These are phyloP conservation scores for Penicillium lividum DNA, from an alignment of 495 filamentous ascomycete genomes.

Conservation along the genomic window DNA sequence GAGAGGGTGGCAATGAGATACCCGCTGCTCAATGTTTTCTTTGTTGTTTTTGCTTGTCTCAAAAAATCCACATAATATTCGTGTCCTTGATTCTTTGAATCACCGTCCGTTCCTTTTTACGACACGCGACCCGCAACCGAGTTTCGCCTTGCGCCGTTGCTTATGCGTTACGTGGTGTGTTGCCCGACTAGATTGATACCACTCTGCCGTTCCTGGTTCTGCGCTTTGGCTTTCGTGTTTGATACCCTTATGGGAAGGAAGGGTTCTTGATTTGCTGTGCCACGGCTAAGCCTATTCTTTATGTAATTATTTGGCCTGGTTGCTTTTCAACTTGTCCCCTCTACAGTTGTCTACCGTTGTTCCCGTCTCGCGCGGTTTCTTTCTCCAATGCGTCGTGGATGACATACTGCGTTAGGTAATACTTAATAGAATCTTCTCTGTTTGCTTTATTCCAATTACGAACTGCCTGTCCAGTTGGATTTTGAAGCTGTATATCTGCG, in stretches of 20 bases:
- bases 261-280: conserved; percentile 22
- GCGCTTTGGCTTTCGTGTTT: conserved; percentile 29
- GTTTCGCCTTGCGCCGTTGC: conserved; percentile 32
- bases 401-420: conserved; percentile 35
- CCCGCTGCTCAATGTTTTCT: conserved; percentile 38
- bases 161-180: conserved; percentile 43
- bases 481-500: too few species aligned
- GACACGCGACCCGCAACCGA: conserved; percentile 42
- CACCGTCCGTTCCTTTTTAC: conserved; percentile 44
- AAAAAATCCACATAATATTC: conserved; percentile 24
- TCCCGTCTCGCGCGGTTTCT: conserved; percentile 21
- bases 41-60: conserved; percentile 15
- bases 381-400: conserved; percentile 20
- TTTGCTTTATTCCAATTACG: conserved; percentile 9
- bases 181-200: conserved; percentile 56
- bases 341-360: conserved; percentile 29
- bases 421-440: conserved; percentile 37
- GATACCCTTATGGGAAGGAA: conserved; percentile 44
- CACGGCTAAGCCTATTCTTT: conserved; percentile 9
- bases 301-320: conserved; percentile 5
- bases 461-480: too few species aligned
- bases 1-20: conserved; percentile 33
- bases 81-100: conserved; percentile 17
- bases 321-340: conserved; percentile 16
- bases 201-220: conserved; percentile 39